Percentiles rank a stretch among this genome's conserved stretches.
Conservation (phyloP, 2,329 filamentous ascomycete species). For the Talaromyces piceae region DNA sequence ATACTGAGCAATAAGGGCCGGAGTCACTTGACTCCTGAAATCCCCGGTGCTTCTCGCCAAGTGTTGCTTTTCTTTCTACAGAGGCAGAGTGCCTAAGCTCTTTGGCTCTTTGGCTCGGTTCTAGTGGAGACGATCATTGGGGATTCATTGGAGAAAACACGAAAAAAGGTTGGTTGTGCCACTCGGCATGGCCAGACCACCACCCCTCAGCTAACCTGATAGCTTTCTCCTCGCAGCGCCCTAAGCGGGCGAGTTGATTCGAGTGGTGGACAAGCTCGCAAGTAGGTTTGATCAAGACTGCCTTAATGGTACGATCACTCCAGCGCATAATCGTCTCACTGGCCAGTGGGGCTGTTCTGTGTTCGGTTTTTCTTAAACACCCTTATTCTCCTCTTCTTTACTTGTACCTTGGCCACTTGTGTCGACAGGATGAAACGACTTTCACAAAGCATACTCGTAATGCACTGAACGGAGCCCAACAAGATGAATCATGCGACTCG, state of each 20-base stretch:
- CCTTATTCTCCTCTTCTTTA: background rate
- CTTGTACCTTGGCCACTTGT: background rate
- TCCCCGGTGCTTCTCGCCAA: background rate
- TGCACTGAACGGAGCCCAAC: background rate
- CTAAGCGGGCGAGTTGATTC: background rate
- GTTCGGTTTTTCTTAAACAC: background rate
- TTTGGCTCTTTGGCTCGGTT: background rate
- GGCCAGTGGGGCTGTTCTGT: background rate
- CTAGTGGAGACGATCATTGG: background rate
- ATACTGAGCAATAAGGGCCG: background rate
- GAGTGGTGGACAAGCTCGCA: background rate
- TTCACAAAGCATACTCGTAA: background rate
- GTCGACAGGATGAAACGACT: background rate
- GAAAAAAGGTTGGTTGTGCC: background rate
- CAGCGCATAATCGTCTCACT: background rate
- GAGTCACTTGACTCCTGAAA: slow-evolving; percentile 1
- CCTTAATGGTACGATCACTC: background rate
- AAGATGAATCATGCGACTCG: slow-evolving; percentile 6
- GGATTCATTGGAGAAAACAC: background rate
- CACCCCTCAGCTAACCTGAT: background rate
- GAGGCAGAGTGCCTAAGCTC: background rate
- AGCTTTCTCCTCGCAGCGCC: background rate
- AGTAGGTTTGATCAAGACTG: too few species aligned
- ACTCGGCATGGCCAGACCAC: background rate
- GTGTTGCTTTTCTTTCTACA: background rate